These are phyloP conservation scores for Hydnomerulius pinastri DNA, from an alignment of 768 basidiomycete species.

Conservation along the genomic window DNA sequence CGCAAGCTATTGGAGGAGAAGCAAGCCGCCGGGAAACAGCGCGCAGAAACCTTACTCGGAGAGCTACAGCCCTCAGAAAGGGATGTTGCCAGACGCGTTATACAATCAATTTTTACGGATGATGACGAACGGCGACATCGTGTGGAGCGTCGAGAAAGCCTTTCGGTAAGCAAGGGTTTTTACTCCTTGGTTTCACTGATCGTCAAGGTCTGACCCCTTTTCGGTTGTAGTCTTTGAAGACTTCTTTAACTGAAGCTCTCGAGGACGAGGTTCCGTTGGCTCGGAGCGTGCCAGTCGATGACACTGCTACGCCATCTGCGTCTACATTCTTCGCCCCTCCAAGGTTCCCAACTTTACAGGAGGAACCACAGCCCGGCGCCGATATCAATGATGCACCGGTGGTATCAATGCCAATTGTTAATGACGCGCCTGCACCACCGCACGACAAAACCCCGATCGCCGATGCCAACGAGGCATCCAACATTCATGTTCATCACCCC, in stretches of 20 bases:
- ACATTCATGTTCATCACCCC: slow-evolving; percentile 10
- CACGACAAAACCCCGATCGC: not conserved
- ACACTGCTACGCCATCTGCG: slow-evolving; percentile 18
- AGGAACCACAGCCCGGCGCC: not conserved
- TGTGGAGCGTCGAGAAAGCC: slow-evolving; percentile 59
- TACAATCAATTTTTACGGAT: slow-evolving; percentile 63
- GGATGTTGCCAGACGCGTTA: slow-evolving; percentile 65
- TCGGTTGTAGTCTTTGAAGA: slow-evolving; percentile 41
- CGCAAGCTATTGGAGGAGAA: slow-evolving; percentile 57
- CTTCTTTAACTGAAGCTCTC: slow-evolving; percentile 48
- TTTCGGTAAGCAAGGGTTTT: slow-evolving; percentile 45
- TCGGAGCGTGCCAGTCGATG: slow-evolving; percentile 24
- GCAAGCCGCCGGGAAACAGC: slow-evolving; percentile 49
- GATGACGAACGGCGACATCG: slow-evolving; percentile 46
- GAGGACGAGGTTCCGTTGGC: slow-evolving; percentile 49
- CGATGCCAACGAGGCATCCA: slow-evolving; percentile 8
- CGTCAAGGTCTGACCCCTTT: slow-evolving; percentile 1
- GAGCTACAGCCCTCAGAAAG: slow-evolving; percentile 62
- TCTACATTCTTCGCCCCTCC: slow-evolving; percentile 8
- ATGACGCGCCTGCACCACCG: slow-evolving; percentile 7
- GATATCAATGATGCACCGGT: not conserved
- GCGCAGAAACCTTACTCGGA: slow-evolving; percentile 56
- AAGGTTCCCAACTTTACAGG: not conserved
- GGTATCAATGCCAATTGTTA: not conserved
- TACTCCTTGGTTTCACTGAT: not conserved